phyloP scores from a whole-genome alignment of 495 filamentous ascomycete genomes.

The Aspergillus ostianus region DNA sequence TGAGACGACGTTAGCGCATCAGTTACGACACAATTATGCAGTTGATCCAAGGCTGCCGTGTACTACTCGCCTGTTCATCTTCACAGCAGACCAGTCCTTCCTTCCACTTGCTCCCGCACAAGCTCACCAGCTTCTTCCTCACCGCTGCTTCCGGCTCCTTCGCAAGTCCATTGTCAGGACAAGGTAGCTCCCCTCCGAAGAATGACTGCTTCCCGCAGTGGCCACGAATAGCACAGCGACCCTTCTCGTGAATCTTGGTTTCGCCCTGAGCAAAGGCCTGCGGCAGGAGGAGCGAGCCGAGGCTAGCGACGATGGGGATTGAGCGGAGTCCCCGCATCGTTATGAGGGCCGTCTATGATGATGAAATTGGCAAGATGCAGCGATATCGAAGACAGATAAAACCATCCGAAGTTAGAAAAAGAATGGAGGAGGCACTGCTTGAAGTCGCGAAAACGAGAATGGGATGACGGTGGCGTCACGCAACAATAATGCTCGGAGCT shows the following conservation, averaged over 20 bases:
- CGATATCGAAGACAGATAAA: neutral
- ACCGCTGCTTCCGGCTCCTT: constrained; percentile 65
- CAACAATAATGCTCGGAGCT: neutral
- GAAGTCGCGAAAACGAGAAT: neutral
- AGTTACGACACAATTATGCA: neutral
- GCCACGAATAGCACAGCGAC: constrained; percentile 87
- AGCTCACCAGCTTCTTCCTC: constrained; percentile 71
- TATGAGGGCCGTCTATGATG: neutral
- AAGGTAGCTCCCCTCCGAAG: constrained; percentile 85
- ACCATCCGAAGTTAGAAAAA: neutral
- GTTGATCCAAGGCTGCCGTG: neutral
- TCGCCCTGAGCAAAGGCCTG: constrained; percentile 34
- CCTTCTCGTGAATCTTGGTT: constrained; percentile 76
- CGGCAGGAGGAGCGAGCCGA: constrained; percentile 31
- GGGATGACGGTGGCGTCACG: neutral
- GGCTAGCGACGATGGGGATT: constrained; percentile 27
- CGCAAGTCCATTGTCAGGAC: constrained; percentile 87
- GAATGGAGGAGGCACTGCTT: neutral
- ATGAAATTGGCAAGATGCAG: neutral
- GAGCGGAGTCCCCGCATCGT: constrained; percentile 38
- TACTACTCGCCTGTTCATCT: constrained; percentile 64
- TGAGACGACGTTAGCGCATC: neutral
- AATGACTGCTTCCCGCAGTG: constrained; percentile 86
- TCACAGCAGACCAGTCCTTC: constrained; percentile 81
- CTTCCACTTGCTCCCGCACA: constrained; percentile 86